phyloP scores from a whole-genome alignment of 495 filamentous ascomycete genomes.

The Collariella sp. region DNA sequence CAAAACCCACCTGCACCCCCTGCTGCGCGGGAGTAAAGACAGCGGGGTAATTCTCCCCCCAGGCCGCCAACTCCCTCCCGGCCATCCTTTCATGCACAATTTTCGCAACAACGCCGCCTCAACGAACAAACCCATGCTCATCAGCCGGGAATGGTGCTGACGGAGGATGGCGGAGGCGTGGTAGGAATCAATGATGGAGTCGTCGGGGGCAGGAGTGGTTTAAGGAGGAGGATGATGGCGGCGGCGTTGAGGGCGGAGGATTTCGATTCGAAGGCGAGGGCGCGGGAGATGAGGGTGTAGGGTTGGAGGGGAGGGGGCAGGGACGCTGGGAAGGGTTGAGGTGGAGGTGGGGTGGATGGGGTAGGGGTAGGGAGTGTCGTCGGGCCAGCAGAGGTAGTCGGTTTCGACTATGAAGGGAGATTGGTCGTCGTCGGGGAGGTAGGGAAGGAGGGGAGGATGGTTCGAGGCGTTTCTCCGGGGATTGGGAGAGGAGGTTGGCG shows the following conservation, averaged over 20 bases:
- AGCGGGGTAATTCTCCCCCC: constrained; percentile 46
- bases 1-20: constrained; percentile 36
- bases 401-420: constrained; percentile 38
- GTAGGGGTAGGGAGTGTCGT: constrained; percentile 41
- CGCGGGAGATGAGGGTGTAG: constrained; percentile 38
- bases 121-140: constrained; percentile 53
- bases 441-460: background rate
- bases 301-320: constrained; percentile 38
- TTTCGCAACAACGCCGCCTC: constrained; percentile 64
- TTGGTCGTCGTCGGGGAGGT: constrained; percentile 22
- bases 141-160: constrained; percentile 57
- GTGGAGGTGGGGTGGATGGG: constrained; percentile 19
- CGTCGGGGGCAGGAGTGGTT: constrained; percentile 43
- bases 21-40: constrained; percentile 51
- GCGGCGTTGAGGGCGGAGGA: constrained; percentile 41
- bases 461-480: constrained; percentile 8
- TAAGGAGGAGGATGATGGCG: constrained; percentile 43
- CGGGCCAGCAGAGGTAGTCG: constrained; percentile 42
- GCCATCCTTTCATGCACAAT: constrained; percentile 47
- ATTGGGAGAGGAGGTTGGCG: constrained; percentile 12
- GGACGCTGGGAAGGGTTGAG: constrained; percentile 7
- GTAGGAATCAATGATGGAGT: constrained; percentile 38
- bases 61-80: constrained; percentile 30
- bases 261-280: constrained; percentile 40
- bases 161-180: constrained; percentile 49